Evolutionary conservation across 2,329 filamentous ascomycete species (phyloP).

Genomic region (Lasiodiplodia citricola): DNA sequence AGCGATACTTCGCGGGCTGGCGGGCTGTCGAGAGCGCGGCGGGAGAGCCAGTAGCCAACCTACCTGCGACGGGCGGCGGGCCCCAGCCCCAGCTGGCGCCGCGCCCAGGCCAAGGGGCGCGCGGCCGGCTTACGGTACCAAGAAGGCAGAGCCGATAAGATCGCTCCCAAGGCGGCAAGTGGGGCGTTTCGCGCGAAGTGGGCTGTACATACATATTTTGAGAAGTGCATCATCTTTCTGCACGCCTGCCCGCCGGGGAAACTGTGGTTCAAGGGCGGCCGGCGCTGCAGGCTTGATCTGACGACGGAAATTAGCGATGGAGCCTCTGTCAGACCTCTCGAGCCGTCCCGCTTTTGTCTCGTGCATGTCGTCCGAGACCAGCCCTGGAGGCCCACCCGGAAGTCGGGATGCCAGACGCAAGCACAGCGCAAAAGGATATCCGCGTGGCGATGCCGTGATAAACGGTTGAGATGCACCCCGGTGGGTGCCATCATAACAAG

Average conservation of each 20-base stretch:
- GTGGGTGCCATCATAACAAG: constrained; percentile 17
- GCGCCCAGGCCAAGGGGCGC: constrained; percentile 19
- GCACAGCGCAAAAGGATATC: constrained; percentile 12
- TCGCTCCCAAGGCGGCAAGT: constrained; percentile 24
- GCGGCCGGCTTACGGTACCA: constrained; percentile 4
- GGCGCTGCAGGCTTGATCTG: constrained; percentile 4
- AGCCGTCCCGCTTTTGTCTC: constrained; percentile 22
- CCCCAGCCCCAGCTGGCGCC: neutral
- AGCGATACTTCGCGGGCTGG: neutral
- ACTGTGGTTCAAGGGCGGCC: constrained; percentile 1
- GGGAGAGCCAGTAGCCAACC: neutral
- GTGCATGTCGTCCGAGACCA: constrained; percentile 14
- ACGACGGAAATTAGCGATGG: constrained; percentile 18
- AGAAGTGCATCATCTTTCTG: constrained; percentile 23
- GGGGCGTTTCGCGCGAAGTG: constrained; percentile 26
- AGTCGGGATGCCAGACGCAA: neutral
- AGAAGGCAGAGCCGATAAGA: constrained; percentile 20
- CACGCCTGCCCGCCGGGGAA: constrained; percentile 13
- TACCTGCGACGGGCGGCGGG: neutral
- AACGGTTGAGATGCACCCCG: constrained; percentile 17
- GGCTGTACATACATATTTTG: constrained; percentile 23
- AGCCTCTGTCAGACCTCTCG: constrained; percentile 16
- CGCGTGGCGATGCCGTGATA: constrained; percentile 22
- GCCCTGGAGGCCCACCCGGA: constrained; percentile 19
- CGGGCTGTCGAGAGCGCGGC: neutral